Evolutionary conservation across 1,139 yeast species (phyloP), one percentile per base, ranked within the genome.

Genomic region (Yamadazyma aaseri): DNA sequence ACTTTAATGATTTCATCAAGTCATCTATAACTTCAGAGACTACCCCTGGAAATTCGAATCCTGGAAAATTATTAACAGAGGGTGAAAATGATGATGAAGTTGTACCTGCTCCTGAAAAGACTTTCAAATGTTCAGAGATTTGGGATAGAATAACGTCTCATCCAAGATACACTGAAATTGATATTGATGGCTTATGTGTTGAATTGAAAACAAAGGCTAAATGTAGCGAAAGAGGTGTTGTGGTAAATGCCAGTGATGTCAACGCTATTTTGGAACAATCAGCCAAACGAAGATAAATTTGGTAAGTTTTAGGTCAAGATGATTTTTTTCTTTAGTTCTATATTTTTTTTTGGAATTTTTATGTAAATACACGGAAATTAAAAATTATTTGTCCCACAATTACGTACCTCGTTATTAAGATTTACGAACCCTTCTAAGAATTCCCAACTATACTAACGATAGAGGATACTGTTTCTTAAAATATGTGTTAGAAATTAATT

Each of bases 71-170:
- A 17, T 41, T 6, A 44, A 40, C n/a, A 51, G 6, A 7, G n/a
- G 48, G 10, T 12, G 50, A 49, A 20, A 55, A 53, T 23, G 61
- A 56, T 16, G 45, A 53, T 17, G 57, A 49, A 29, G 55, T 54
- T 22, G 64, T 54, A 6, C 62, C 63, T 8, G 63, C 63, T 8
- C 58, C 82, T 52, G 58, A 64, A 58, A 31, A 66, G 58, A 50
- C 62, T 2, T 51, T 54, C 44, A 52, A 78, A 51, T 92, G 98
- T 58, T 79, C 95, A 1, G 97, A 89, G 49, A 84, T 90, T 15
- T 92, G 98, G 98, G 97, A 90, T 57, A 76, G 97, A 52, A 85
- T 92, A 26, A 86, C 96, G 3, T 65, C 95, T 11, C 97, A 92
- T 68, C 97, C 98, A 22, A 80, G 84, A 56, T 92, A 90, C 59